Conservation (phyloP, 2,329 filamentous ascomycete genomes). For the Raffaelea arxii region DNA sequence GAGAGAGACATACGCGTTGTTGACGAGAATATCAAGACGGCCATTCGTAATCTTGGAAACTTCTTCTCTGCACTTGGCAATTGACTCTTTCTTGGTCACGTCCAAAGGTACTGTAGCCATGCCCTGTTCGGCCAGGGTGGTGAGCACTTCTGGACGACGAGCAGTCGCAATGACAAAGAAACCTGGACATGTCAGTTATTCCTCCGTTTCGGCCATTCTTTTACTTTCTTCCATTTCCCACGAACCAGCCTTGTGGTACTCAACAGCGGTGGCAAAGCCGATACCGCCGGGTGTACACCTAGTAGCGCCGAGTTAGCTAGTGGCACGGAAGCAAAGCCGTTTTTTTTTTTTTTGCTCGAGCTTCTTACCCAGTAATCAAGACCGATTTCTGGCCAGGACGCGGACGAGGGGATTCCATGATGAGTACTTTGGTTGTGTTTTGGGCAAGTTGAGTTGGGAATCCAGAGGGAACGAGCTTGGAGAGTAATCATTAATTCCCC, state of each 20-base stretch:
- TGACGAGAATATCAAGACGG: conserved; percentile 47
- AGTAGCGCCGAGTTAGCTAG: too few species aligned
- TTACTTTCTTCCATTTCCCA: too few species aligned
- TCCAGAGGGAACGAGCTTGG: background rate
- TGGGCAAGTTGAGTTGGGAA: background rate
- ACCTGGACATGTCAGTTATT: conserved; percentile 20
- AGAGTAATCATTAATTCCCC: conserved; percentile 13
- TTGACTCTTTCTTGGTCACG: conserved; percentile 41
- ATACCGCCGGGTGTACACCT: conserved; percentile 52
- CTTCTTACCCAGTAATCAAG: conserved; percentile 38
- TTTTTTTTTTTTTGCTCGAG: background rate
- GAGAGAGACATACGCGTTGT: conserved; percentile 39
- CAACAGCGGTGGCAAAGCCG: conserved; percentile 41
- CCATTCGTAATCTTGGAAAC: conserved; percentile 39
- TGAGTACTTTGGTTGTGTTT: conserved; percentile 4
- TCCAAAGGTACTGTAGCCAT: conserved; percentile 43
- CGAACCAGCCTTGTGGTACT: conserved; percentile 41
- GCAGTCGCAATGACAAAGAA: conserved; percentile 48
- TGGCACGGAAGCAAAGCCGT: too few species aligned
- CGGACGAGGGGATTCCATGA: too few species aligned
- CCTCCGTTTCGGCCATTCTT: background rate
- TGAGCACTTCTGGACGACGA: conserved; percentile 37
- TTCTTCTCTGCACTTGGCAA: conserved; percentile 35
- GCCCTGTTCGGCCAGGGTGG: conserved; percentile 32
- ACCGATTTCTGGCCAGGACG: conserved; percentile 29